Evolutionary conservation across 2,329 filamentous ascomycete species (phyloP).

Genomic region (Penicillium janthinellum): DNA sequence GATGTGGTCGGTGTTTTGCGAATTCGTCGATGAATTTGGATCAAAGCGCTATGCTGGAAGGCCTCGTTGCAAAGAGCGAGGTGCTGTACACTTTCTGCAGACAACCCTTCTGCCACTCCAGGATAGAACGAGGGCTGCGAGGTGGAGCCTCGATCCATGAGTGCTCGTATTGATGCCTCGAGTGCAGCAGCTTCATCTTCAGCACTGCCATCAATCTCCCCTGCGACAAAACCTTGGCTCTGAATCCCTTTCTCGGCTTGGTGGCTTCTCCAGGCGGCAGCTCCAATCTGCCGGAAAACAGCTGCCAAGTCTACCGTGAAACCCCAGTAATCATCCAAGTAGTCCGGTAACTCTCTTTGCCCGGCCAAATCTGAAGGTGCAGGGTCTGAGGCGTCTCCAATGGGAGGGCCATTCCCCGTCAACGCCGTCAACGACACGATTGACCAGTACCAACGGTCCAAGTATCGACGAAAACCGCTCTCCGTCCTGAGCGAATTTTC

Average conservation of each 20-base stretch:
- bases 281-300: conserved; percentile 44
- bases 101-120: conserved; percentile 37
- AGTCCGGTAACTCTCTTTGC: conserved; percentile 30
- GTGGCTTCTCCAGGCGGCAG: conserved; percentile 36
- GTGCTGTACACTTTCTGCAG: conserved; percentile 36
- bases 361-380: conserved; percentile 16
- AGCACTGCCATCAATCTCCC: conserved; percentile 24
- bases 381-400: conserved; percentile 30
- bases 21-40: conserved; percentile 45
- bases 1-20: conserved; percentile 35
- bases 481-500: conserved; percentile 28
- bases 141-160: conserved; percentile 37
- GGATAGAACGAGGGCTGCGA: conserved; percentile 40
- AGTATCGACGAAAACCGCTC: conserved; percentile 39
- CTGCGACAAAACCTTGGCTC: conserved; percentile 17
- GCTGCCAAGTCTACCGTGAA: conserved; percentile 44
- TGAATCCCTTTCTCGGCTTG: conserved; percentile 16
- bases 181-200: conserved; percentile 36
- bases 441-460: conserved; percentile 46
- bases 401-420: conserved; percentile 42
- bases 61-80: conserved; percentile 46
- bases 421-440: conserved; percentile 47
- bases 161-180: conserved; percentile 36
- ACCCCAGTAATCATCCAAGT: conserved; percentile 48
- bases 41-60: conserved; percentile 47